A percentile compares a stretch with the other conserved stretches of the same genome.
Evolutionary conservation across 768 basidiomycete species (phyloP).

Genomic region (Cystofilobasidium capitatum): DNA sequence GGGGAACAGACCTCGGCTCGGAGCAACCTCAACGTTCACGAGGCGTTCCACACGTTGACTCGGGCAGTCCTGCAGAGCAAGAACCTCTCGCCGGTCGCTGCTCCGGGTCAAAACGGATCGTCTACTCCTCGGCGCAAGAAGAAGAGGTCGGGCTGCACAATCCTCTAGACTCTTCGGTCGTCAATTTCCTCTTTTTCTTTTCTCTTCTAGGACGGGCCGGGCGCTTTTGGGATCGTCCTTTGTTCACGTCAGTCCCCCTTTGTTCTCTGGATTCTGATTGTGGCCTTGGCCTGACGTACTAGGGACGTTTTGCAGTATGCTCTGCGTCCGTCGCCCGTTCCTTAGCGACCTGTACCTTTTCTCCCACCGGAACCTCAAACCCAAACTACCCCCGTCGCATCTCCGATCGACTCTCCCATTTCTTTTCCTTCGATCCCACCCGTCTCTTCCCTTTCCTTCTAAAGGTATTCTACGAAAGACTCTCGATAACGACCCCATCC

Average conservation of each 20-base stretch:
- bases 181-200: neutral
- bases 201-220: neutral
- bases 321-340: neutral
- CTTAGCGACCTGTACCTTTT: too few relatives aligned
- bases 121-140: constrained; percentile 7
- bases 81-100: neutral
- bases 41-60: constrained; percentile 9
- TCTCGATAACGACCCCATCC: too few relatives aligned
- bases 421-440: neutral
- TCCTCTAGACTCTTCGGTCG: neutral
- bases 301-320: neutral
- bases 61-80: neutral
- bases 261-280: neutral
- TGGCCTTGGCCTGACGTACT: too few relatives aligned
- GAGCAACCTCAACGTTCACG: constrained; percentile 5
- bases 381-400: neutral
- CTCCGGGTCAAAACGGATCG: neutral
- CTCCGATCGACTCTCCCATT: neutral
- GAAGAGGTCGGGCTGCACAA: constrained; percentile 18
- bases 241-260: neutral
- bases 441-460: neutral
- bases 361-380: too few relatives aligned
- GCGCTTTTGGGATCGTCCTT: neutral
- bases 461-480: too few relatives aligned
- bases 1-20: constrained; percentile 13